Conservation (phyloP, 352 stramenopile species). For the Globisporangium sylvaticum region DNA sequence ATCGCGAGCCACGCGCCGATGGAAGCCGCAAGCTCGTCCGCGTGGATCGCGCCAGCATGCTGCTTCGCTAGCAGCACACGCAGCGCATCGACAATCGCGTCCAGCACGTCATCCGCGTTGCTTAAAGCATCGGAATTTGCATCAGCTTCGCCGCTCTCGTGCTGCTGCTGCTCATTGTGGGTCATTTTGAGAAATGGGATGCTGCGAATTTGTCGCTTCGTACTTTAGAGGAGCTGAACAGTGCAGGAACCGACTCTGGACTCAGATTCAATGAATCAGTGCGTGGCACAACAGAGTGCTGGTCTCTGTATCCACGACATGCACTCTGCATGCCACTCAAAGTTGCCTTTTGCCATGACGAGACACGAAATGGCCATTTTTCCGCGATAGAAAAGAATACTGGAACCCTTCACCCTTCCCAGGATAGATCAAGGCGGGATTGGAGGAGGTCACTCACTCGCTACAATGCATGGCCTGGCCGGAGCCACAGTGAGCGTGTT, state of each 20-base stretch:
- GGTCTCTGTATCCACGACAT: constrained; percentile 4
- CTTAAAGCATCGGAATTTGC: not conserved
- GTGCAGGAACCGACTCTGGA: not conserved
- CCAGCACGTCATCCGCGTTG: not conserved
- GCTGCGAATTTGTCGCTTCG: not conserved
- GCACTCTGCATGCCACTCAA: constrained; percentile 1
- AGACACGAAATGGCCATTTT: not conserved
- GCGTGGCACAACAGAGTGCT: not conserved
- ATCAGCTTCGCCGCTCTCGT: not conserved
- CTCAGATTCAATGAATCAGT: constrained; percentile 1
- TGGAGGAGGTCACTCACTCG: not conserved
- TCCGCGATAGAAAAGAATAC: not conserved
- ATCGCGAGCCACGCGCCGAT: not conserved
- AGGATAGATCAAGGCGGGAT: not conserved
- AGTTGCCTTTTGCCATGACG: constrained; percentile 5
- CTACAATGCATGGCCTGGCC: not conserved
- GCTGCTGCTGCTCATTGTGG: not conserved
- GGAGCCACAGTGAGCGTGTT: not conserved
- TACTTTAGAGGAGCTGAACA: constrained; percentile 4
- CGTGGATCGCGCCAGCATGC: not conserved
- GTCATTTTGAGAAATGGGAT: constrained; percentile 4
- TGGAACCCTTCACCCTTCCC: not conserved
- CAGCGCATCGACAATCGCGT: constrained; percentile 1
- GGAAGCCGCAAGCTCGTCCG: not conserved
- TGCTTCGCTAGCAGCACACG: not conserved